Base-by-base conservation (phyloP, 345 rosid genomes). In the Microthlaspi erraticum region DNA sequence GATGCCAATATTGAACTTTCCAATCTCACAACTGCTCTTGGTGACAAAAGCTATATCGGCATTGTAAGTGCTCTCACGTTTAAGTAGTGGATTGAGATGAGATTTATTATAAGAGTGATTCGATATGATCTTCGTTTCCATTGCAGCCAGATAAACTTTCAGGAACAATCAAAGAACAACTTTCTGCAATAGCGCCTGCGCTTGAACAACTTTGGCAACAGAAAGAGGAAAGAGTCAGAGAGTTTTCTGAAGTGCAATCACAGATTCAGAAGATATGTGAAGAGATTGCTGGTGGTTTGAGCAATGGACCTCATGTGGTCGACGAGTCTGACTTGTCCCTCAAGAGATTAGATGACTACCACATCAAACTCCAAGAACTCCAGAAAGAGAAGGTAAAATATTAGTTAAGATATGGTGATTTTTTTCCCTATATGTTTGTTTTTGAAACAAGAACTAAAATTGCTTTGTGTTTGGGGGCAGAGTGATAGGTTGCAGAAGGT, bases 111-210 rank as follows among this genome's bases (percentile, higher is more conserved):
- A 60, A 60, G 49, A 26, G 32, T 60, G 7, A 45, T 38, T 60
- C 11, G 10, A 20, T 36, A 2, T n/a, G n/a, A n/a, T 49, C 53
- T 63, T 32, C 63, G 74, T 64, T 44, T 71, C 38, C n/a, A 26
- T 74, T 78, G 19, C 83, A 93, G 97, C 95, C 96, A 7, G 97
- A 89, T 49, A 82, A 79, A 77, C 63, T 84, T 51, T 81, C 86
- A 1, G 96, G 93, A 78, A 94, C 99, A 45, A 94, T 91, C 83
- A 94, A 91, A 85, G 92, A 91, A 69, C 99, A 94, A 67, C 96
- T 91, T 58, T 92, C 87, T 13, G 92, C 93, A 37, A 94, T 94
- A 78, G 95, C 95, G 61, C 99, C 99, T 2, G 88, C 75, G 5
- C 96, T 94, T 51, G 93, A 91, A 66, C 92, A 88, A 77, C 87